Evolutionary conservation across 768 basidiomycete species (phyloP), one percentile per base, ranked within the genome.

Genomic region (Panaeolus cyanescens): DNA sequence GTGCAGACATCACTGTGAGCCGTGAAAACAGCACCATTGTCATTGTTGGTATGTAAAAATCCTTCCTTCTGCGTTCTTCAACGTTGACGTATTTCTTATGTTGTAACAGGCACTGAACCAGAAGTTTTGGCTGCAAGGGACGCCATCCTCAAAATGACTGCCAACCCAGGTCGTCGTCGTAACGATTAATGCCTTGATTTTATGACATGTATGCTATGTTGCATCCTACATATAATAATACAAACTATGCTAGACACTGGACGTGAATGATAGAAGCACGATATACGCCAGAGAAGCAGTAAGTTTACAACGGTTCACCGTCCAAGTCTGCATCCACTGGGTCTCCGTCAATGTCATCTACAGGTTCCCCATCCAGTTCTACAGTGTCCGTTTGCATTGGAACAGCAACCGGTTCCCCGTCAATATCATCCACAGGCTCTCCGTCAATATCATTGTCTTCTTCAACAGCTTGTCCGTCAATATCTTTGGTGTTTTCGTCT

Each of bases 1-100:
- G 93, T 39, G 91, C 95, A 58, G 94, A 96, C 70, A 95, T 98
- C 67, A 92, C 86, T 40, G 93, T 98, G 58, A 87, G 93, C 73
- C 87, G 92, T 64, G 95, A 95, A 64, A 91, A 91, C 70, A 92
- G 82, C 73, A 88, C 88, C 31, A 96, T 97, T 68, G 85, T 91
- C 65, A 90, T 98, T 70, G 86, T 90, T 55, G 95, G 94, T 94
- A 69, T 65, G 88, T 78, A 4, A 31, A 57, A 31, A 56, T 28
- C 19, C 31, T 40, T 56, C 50, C 34, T 55, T 33, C 33, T 31
- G n/a, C 42, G 55, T 40, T 3, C 39, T 17, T 22, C 20, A 32
- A 13, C 17, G 25, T 25, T 22, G n/a, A 32, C 56, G n/a, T 61
- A 55, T 63, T 62, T 42, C 64, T 28, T 32, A 20, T 22, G 20